These are phyloP conservation scores for Balansia obtecta DNA, from an alignment of 2,329 filamentous ascomycete species.

Conservation along the genomic window DNA sequence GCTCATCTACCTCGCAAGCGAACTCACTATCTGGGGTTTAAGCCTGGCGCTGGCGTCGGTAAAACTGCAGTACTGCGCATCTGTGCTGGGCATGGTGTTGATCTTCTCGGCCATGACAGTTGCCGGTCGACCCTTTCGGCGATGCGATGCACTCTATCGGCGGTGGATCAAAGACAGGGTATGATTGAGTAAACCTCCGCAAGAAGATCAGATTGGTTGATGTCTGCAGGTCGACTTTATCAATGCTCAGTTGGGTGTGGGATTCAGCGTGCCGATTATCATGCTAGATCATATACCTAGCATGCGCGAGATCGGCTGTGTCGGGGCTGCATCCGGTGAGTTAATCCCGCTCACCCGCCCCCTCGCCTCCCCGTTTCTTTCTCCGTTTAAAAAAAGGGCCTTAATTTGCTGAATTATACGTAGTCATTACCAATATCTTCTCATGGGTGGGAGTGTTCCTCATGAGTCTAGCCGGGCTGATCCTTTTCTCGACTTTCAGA, in stretches of 20 bases:
- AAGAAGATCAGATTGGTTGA: not conserved
- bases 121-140: constrained; percentile 9
- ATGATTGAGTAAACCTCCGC: not conserved
- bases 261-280: constrained; percentile 37
- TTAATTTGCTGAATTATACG: not conserved
- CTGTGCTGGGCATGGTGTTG: constrained; percentile 34
- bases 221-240: constrained; percentile 33
- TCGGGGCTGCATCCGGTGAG: constrained; percentile 33
- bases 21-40: constrained; percentile 34
- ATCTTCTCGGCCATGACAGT: constrained; percentile 24
- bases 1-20: constrained; percentile 26
- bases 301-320: constrained; percentile 24
- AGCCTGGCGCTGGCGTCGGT: constrained; percentile 21
- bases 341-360: not conserved
- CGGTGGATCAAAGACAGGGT: constrained; percentile 23
- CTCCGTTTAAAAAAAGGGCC: not conserved
- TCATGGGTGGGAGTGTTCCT: constrained; percentile 23
- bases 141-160: constrained; percentile 17
- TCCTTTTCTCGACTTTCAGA: not conserved
- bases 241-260: constrained; percentile 37
- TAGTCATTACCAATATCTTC: constrained; percentile 22
- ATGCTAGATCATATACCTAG: constrained; percentile 28
- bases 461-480: constrained; percentile 10
- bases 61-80: constrained; percentile 30
- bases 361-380: too few species aligned